Conservation (phyloP, 2,329 filamentous ascomycete species). For the Clarireedia sp. region DNA sequence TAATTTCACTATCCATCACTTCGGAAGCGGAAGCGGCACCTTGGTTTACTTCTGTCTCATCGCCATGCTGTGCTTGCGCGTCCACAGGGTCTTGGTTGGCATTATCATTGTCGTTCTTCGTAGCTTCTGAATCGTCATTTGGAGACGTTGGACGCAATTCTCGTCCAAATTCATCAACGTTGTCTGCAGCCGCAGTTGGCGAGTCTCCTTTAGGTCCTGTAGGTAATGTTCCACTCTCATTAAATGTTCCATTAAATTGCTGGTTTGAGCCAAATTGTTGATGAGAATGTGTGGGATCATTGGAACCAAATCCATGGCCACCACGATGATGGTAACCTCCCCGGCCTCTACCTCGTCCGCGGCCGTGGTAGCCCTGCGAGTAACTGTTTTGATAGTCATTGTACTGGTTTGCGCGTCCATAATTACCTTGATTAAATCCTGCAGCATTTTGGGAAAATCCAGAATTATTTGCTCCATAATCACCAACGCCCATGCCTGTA, state of each 20-base stretch:
- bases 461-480: slow-evolving; percentile 72
- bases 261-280: slow-evolving; percentile 24
- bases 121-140: slow-evolving; percentile 4
- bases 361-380: slow-evolving; percentile 42
- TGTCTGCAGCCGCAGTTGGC: slow-evolving; percentile 13
- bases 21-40: slow-evolving; percentile 9
- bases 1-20: slow-evolving; percentile 11
- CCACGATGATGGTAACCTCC: slow-evolving; percentile 24
- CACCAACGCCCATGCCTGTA: slow-evolving; percentile 70
- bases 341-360: slow-evolving; percentile 33
- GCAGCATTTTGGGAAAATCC: slow-evolving; percentile 52
- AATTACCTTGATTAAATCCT: slow-evolving; percentile 79
- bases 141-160: slow-evolving; percentile 26
- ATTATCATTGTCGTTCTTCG: not conserved
- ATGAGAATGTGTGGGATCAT: slow-evolving; percentile 25
- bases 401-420: slow-evolving; percentile 59
- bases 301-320: slow-evolving; percentile 24
- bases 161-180: slow-evolving; percentile 32
- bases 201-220: slow-evolving; percentile 27
- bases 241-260: slow-evolving; percentile 22
- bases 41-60: slow-evolving; percentile 13
- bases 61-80: slow-evolving; percentile 8
- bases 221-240: slow-evolving; percentile 25
- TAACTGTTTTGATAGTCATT: slow-evolving; percentile 65
- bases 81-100: slow-evolving; percentile 5